phyloP scores from a whole-genome alignment of 345 rosid species.

The Turnera subulata region DNA sequence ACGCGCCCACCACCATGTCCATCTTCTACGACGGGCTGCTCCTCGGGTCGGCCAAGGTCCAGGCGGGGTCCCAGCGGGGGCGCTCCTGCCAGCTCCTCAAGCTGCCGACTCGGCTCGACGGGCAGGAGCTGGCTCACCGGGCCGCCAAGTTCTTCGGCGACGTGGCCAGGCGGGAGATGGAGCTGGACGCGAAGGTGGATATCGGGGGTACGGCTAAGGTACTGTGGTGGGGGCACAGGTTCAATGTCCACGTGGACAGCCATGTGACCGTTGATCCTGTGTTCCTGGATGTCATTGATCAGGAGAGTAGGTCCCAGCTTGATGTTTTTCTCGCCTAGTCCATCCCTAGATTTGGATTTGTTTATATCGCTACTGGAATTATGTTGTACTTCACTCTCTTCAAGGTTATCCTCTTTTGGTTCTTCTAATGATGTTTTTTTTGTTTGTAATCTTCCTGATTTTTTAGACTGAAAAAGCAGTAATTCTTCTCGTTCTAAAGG shows the following conservation, averaged over 20 bases:
- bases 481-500: too few relatives aligned
- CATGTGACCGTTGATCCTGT: slow-evolving; percentile 79
- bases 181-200: slow-evolving; percentile 62
- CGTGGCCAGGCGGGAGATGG: slow-evolving; percentile 76
- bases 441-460: too few relatives aligned
- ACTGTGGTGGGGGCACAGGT: slow-evolving; percentile 78
- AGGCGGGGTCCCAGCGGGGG: slow-evolving; percentile 67
- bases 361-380: too few relatives aligned
- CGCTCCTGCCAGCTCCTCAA: slow-evolving; percentile 60
- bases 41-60: slow-evolving; percentile 60
- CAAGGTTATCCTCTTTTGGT: too few relatives aligned
- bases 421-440: too few relatives aligned
- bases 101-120: slow-evolving; percentile 67
- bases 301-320: slow-evolving; percentile 59
- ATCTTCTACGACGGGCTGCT: slow-evolving; percentile 85
- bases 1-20: slow-evolving; percentile 74
- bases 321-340: slow-evolving; percentile 39
- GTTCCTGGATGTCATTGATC: slow-evolving; percentile 71
- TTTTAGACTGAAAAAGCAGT: too few relatives aligned
- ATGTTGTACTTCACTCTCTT: too few relatives aligned
- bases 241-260: slow-evolving; percentile 76
- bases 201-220: slow-evolving; percentile 73
- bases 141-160: slow-evolving; percentile 60
- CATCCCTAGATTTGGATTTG: too few relatives aligned
- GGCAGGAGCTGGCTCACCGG: slow-evolving; percentile 78